Evolutionary conservation across 208 protist genomes (phyloP).

Genomic region (Leptomonas seymouri): DNA sequence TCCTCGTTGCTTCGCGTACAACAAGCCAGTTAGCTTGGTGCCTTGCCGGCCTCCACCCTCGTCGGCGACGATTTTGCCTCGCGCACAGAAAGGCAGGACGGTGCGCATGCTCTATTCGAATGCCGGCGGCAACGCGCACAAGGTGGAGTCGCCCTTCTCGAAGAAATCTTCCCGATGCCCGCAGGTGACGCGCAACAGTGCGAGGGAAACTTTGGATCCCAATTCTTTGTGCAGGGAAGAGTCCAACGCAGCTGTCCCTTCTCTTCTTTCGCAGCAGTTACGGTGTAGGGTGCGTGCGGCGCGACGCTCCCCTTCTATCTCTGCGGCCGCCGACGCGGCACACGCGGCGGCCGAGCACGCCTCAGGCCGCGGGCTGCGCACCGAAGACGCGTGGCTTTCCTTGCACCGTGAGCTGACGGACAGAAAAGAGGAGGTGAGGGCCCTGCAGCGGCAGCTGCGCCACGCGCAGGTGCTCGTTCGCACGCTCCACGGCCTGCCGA

Average conservation of each 20-base stretch:
- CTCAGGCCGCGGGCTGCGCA: not conserved
- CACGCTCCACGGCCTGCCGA: conserved; percentile 28
- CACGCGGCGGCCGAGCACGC: not conserved
- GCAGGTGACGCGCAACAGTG: not conserved
- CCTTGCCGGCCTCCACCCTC: not conserved
- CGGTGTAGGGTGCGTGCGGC: conserved; percentile 14
- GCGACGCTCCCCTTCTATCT: conserved; percentile 3
- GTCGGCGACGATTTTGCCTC: not conserved
- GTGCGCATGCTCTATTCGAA: not conserved
- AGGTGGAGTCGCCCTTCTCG: not conserved
- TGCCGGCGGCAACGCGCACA: not conserved
- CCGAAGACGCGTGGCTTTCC: conserved; percentile 33
- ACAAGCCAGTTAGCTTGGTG: not conserved
- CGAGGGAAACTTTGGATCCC: not conserved
- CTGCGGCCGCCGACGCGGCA: not conserved
- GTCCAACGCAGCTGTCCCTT: not conserved
- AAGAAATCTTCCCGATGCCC: not conserved
- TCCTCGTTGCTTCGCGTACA: not conserved
- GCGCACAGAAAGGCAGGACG: not conserved
- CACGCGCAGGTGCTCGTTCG: conserved; percentile 30
- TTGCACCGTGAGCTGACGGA: conserved; percentile 36
- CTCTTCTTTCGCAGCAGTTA: conserved; percentile 10
- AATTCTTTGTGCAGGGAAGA: not conserved
- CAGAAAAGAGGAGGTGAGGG: conserved; percentile 33
- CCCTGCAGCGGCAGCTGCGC: conserved; percentile 47